A percentile compares a stretch with the other conserved stretches of the same genome.
Evolutionary conservation across 257 asterid species (phyloP).

Genomic region (Jasminum sambac): DNA sequence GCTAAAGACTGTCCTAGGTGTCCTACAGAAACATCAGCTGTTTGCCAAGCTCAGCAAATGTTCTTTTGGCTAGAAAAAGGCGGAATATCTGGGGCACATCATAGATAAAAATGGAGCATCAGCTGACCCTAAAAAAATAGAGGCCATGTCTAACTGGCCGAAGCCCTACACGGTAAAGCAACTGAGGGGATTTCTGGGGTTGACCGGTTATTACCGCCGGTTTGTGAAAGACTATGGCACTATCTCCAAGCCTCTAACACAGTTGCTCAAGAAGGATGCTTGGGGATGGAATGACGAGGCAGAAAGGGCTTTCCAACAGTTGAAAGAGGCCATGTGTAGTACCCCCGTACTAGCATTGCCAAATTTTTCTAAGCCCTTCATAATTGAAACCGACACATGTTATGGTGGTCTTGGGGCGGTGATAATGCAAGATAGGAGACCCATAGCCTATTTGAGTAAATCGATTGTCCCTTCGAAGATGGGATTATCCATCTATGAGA

Average conservation of each 20-base stretch:
- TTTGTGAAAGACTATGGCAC: neutral
- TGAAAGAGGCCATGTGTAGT: neutral
- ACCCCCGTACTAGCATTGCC: neutral
- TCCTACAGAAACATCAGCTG: too few relatives aligned
- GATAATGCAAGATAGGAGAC: neutral
- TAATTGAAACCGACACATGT: neutral
- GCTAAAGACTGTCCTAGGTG: too few relatives aligned
- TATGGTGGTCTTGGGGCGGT: neutral
- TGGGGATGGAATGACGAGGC: neutral
- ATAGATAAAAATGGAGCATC: too few relatives aligned
- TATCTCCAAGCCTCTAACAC: neutral
- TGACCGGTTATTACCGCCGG: neutral
- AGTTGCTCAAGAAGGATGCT: neutral
- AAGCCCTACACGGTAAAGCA: neutral
- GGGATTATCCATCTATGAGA: neutral
- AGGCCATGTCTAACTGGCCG: neutral
- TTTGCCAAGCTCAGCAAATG: too few relatives aligned
- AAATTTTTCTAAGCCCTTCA: neutral
- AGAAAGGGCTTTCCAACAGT: neutral
- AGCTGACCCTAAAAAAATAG: neutral
- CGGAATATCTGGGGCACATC: too few relatives aligned
- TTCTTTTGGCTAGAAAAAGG: too few relatives aligned
- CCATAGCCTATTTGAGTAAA: neutral
- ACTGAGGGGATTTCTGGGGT: neutral
- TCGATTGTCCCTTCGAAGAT: neutral